A percentile compares a stretch with the other conserved stretches of the same genome.
phyloP scores from a whole-genome alignment of 2,329 filamentous ascomycete genomes.

The Cytospora piceicola region DNA sequence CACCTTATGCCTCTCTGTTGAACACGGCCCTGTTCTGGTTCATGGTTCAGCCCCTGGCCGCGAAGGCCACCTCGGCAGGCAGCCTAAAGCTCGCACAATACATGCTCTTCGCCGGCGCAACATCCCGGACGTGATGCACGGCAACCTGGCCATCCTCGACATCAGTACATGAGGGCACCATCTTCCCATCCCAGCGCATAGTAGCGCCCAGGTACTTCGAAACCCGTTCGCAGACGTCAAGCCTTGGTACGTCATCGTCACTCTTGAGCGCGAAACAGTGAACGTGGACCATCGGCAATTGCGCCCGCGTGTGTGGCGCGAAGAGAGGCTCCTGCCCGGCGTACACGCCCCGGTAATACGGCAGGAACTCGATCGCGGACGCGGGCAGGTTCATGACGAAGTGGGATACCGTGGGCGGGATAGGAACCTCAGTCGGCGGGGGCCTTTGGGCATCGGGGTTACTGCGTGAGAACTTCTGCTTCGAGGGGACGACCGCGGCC shows the following conservation, averaged over 20 bases:
- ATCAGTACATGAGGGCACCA: not conserved
- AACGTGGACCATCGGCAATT: conserved; percentile 84
- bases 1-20: not conserved
- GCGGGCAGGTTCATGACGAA: conserved; percentile 98
- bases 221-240: conserved; percentile 69
- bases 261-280: conserved; percentile 90
- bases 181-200: conserved; percentile 46
- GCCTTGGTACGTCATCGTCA: conserved; percentile 69
- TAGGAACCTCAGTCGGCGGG: conserved; percentile 47
- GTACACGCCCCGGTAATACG: conserved; percentile 78
- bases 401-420: conserved; percentile 82
- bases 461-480: conserved; percentile 42
- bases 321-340: conserved; percentile 70
- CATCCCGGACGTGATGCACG: conserved; percentile 77
- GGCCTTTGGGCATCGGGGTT: conserved; percentile 35
- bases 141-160: conserved; percentile 54
- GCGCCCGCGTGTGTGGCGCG: conserved; percentile 57
- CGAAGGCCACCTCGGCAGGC: conserved; percentile 81
- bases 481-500: conserved; percentile 57
- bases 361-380: conserved; percentile 81
- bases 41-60: conserved; percentile 39
- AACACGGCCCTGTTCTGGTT: conserved; percentile 28
- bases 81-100: conserved; percentile 93
- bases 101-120: conserved; percentile 94
- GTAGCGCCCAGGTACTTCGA: conserved; percentile 61